Percentiles rank a stretch among this genome's conserved stretches.
Conservation (phyloP, 2,329 filamentous ascomycete genomes). For the Aspergillus aculeatinus region DNA sequence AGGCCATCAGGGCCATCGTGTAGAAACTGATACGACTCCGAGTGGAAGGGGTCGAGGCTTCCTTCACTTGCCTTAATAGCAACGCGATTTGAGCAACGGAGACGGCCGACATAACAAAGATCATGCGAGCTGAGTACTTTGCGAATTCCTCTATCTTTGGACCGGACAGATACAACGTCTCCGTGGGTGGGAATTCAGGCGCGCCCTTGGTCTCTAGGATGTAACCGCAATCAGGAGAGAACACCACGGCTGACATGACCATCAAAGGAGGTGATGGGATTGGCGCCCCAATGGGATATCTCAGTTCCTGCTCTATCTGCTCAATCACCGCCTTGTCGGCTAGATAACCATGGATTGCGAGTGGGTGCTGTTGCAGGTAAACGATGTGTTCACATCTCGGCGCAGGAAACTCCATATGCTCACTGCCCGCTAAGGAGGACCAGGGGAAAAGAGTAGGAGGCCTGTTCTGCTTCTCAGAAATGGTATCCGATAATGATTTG, state of each 20-base stretch:
- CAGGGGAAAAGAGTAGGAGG: slow-evolving; percentile 66
- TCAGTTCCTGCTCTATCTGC: slow-evolving; percentile 59
- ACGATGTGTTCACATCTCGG: slow-evolving; percentile 88
- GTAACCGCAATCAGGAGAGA: slow-evolving; percentile 68
- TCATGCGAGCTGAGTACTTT: slow-evolving; percentile 52
- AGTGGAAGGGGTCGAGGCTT: slow-evolving; percentile 64
- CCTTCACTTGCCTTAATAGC: slow-evolving; percentile 62
- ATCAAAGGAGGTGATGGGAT: slow-evolving; percentile 53
- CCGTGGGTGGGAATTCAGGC: slow-evolving; percentile 53
- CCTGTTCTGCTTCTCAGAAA: slow-evolving; percentile 62
- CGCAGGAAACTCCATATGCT: slow-evolving; percentile 49
- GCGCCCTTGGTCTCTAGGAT: slow-evolving; percentile 61
- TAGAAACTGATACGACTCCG: slow-evolving; percentile 64
- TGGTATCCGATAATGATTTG: slow-evolving; percentile 65
- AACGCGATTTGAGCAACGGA: slow-evolving; percentile 56
- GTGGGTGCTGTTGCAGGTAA: slow-evolving; percentile 67
- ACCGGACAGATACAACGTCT: slow-evolving; percentile 55
- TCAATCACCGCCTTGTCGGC: slow-evolving; percentile 42
- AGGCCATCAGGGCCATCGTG: slow-evolving; percentile 60
- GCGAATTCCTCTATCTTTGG: slow-evolving; percentile 58
- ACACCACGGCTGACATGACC: slow-evolving; percentile 60
- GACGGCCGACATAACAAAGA: slow-evolving; percentile 53
- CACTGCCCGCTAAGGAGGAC: slow-evolving; percentile 64
- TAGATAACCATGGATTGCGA: slow-evolving; percentile 30
- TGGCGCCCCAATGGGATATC: slow-evolving; percentile 58